Conservation (phyloP, 2,329 filamentous ascomycete species). For the Aspergillus sergii region DNA sequence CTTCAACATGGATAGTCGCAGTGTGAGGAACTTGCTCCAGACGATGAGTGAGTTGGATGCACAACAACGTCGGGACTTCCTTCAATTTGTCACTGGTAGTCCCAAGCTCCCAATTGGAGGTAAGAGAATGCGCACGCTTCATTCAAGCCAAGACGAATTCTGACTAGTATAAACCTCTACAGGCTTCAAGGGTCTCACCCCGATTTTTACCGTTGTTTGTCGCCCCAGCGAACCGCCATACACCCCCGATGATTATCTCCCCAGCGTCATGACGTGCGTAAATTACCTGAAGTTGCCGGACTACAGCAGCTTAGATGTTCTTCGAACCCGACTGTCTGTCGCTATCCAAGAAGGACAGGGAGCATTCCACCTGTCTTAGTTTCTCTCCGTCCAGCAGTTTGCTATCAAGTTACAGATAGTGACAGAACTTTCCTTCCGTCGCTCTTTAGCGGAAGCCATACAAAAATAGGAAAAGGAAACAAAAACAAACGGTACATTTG, state of each 20-base stretch:
- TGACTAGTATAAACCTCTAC: background rate
- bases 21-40: conserved; percentile 88
- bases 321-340: conserved; percentile 76
- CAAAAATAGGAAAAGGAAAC: conserved; percentile 1
- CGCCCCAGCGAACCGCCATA: conserved; percentile 96
- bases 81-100: conserved; percentile 97
- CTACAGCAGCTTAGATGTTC: conserved; percentile 76
- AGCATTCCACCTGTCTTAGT: conserved; percentile 88
- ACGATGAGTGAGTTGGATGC: conserved; percentile 85
- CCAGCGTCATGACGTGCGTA: conserved; percentile 99
- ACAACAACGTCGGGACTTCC: conserved; percentile 81
- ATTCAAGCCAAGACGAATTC: conserved; percentile 35
- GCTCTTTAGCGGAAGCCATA: background rate
- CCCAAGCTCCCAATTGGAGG: conserved; percentile 97
- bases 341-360: conserved; percentile 96
- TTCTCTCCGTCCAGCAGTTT: conserved; percentile 1
- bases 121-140: conserved; percentile 47
- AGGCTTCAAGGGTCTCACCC: conserved; percentile 96
- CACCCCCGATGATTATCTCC: conserved; percentile 94
- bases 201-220: conserved; percentile 98
- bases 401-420: conserved; percentile 2
- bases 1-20: conserved; percentile 97
- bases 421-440: background rate
- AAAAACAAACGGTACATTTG: conserved; percentile 1
- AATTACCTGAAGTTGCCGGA: conserved; percentile 98